Evolutionary conservation across 1,284 basidiomycete species (phyloP), one percentile per base, ranked within the genome.

Genomic region (Schizophyllum commune): DNA sequence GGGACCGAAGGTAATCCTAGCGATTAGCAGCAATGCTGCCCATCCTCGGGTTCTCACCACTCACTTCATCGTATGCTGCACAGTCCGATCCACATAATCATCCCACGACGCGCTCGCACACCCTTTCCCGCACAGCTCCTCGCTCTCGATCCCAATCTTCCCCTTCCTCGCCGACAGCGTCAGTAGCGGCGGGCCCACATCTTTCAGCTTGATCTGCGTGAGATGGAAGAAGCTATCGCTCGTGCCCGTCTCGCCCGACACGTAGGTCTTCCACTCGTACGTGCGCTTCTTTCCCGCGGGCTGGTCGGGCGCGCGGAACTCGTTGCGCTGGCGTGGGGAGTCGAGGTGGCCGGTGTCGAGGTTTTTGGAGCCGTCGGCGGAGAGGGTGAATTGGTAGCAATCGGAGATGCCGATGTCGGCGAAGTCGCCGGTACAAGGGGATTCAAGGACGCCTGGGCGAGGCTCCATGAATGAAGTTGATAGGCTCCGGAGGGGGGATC

Each of bases 151-250:
- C 1, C 21, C 53, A 15, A 67, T 53, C 13, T 17, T 55, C 9
- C 57, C 61, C 9, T 60, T 61, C 6, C 65, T 61, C 1, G 63
- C 66, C 39, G 63, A 61, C 19, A 68, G 63, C 3, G 67, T 67
- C 39, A 68, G 53, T 5, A 66, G 33, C 5, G 66, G 66, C 2
- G 54, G 58, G 19, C n/a, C 56, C 9, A 27, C 60, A 1, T 55
- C 58, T 1, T 61, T 57, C 21, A 67, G 64, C 27, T 27, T 27
- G 5, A 67, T 58, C 56, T 67, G 66, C 65, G 66, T 66, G 32
- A 67, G 61, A 20, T 67, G 66, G 62, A 67, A 67, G 60, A 67
- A 67, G 13, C 57, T 52, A 11, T 22, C 60, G 13, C 56, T 55
- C 17, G 66, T 63, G 6, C 63, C 65, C 17, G 61, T 62, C 11